phyloP scores from a whole-genome alignment of 192 early-diverging fungal genomes.

The Backusella sp. region DNA sequence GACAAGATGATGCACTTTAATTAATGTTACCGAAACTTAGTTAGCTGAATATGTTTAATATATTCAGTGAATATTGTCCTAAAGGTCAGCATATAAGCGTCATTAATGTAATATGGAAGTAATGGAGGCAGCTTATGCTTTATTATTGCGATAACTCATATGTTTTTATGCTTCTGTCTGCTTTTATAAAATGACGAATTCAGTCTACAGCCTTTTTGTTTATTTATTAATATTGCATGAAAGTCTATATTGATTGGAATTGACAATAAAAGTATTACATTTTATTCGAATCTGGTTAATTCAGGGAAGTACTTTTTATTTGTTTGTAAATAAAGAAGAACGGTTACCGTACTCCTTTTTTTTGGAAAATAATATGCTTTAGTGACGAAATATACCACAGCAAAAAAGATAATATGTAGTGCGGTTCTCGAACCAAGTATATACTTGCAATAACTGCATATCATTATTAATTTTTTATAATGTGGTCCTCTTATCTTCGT shows the following conservation, averaged over 20 bases:
- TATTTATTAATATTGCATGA: background rate
- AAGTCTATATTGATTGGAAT: background rate
- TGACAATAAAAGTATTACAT: background rate
- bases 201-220: background rate
- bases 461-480: background rate
- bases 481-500: background rate
- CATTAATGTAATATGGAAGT: background rate
- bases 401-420: background rate
- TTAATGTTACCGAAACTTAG: background rate
- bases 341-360: background rate
- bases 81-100: background rate
- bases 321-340: constrained; percentile 2
- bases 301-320: background rate
- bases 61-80: background rate
- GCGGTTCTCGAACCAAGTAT: background rate
- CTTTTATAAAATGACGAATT: background rate
- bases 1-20: background rate
- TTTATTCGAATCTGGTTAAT: background rate
- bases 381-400: background rate
- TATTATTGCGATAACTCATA: background rate
- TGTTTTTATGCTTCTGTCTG: background rate
- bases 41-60: background rate
- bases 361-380: background rate
- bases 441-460: background rate
- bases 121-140: background rate